These are phyloP conservation scores for Tolypocladium ophioglossoides DNA, from an alignment of 2,329 filamentous ascomycete genomes.

Conservation along the genomic window DNA sequence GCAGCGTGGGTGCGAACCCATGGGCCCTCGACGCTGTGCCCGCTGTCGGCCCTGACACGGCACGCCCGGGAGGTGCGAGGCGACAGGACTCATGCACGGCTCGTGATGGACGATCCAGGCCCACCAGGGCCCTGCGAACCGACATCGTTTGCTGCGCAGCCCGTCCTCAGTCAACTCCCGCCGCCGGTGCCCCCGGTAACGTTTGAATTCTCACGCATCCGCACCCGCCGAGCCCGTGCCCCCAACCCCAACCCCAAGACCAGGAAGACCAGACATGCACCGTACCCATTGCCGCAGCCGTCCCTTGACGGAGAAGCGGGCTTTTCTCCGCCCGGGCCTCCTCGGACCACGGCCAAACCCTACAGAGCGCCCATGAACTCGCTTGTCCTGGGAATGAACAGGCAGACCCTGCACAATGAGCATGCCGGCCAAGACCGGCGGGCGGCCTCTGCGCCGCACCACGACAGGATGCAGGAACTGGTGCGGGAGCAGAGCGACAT, in stretches of 20 bases:
- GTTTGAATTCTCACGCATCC: slow-evolving; percentile 1
- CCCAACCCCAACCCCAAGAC: no score
- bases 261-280: neutral
- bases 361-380: slow-evolving; percentile 5
- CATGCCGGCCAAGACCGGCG: neutral
- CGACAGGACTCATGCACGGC: neutral
- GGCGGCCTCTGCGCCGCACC: neutral
- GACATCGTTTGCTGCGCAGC: neutral
- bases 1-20: neutral
- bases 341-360: neutral
- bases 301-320: neutral
- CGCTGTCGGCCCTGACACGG: neutral
- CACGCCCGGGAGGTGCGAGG: neutral
- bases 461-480: neutral
- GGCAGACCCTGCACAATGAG: neutral
- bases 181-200: neutral
- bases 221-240: neutral
- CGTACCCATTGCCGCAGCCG: neutral
- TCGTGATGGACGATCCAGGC: neutral
- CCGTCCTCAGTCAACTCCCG: neutral
- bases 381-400: neutral
- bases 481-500: neutral
- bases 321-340: neutral
- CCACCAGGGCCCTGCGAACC: neutral
- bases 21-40: neutral